A percentile compares a stretch with the other conserved stretches of the same genome.
These are phyloP conservation scores for Syzygium jambos DNA, from an alignment of 345 rosid genomes.

Conservation along the genomic window DNA sequence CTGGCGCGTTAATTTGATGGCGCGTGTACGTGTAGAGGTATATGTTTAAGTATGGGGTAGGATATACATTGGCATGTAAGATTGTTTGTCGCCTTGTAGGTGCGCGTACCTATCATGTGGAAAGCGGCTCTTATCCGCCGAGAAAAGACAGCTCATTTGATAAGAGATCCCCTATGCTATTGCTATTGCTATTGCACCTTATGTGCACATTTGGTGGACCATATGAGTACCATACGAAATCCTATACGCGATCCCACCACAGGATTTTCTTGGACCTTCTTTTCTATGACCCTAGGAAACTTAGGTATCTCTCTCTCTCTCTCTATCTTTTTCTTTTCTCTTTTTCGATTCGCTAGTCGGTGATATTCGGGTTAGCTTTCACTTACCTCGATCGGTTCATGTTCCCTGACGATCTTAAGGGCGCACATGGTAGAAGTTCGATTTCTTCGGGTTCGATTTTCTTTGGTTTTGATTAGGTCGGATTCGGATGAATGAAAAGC, in stretches of 20 bases:
- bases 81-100: not conserved
- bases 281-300: not conserved
- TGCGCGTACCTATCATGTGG: not conserved
- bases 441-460: not conserved
- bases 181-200: not conserved
- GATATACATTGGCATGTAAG: no score
- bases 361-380: not conserved
- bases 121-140: not conserved
- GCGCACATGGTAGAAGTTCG: accelerated
- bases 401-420: not conserved
- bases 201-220: not conserved
- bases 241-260: not conserved
- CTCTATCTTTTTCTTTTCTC: no score
- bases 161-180: not conserved
- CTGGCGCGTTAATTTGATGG: not conserved
- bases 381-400: not conserved
- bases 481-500: not conserved
- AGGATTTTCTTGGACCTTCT: not conserved
- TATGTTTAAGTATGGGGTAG: not conserved
- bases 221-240: not conserved
- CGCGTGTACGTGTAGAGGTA: no score
- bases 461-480: accelerated
- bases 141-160: not conserved
- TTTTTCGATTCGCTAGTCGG: not conserved
- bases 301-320: not conserved